Conservation (phyloP, 371 early-diverging fungal genomes). For the Apophysomyces sp. region DNA sequence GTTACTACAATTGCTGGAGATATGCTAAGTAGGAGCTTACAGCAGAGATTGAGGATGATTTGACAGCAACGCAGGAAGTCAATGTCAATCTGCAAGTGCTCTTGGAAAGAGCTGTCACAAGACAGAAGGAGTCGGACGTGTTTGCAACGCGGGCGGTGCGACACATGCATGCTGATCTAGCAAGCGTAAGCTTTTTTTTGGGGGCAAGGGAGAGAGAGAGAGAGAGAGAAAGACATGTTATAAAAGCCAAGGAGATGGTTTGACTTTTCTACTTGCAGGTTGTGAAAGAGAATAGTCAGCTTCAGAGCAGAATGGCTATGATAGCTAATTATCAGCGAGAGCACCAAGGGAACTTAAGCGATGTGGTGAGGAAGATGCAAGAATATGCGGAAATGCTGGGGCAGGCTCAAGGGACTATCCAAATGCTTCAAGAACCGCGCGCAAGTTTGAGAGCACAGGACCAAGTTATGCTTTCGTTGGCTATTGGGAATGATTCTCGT, state of each 20-base stretch:
- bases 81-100: slow-evolving; percentile 60
- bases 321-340: slow-evolving; percentile 30
- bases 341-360: slow-evolving; percentile 27
- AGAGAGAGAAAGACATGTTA: neutral
- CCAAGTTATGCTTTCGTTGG: neutral
- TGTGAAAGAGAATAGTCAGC: slow-evolving; percentile 32
- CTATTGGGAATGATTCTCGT: slow-evolving; percentile 10
- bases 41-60: slow-evolving; percentile 58
- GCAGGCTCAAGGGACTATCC: slow-evolving; percentile 41
- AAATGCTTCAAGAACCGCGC: slow-evolving; percentile 24
- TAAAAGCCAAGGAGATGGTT: neutral
- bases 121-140: slow-evolving; percentile 56
- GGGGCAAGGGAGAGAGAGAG: neutral
- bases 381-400: slow-evolving; percentile 47
- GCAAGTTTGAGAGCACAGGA: neutral
- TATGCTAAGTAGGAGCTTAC: neutral
- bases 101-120: slow-evolving; percentile 52
- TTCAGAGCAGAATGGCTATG: slow-evolving; percentile 27
- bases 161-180: slow-evolving; percentile 56
- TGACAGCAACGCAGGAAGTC: slow-evolving; percentile 55
- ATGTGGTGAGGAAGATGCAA: slow-evolving; percentile 34
- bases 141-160: slow-evolving; percentile 56
- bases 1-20: neutral
- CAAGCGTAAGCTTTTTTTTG: slow-evolving; percentile 33
- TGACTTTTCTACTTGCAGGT: slow-evolving; percentile 16